Evolutionary conservation across 2,329 filamentous ascomycete species (phyloP).

Genomic region (Pseudophaeomoniella oleicola): DNA sequence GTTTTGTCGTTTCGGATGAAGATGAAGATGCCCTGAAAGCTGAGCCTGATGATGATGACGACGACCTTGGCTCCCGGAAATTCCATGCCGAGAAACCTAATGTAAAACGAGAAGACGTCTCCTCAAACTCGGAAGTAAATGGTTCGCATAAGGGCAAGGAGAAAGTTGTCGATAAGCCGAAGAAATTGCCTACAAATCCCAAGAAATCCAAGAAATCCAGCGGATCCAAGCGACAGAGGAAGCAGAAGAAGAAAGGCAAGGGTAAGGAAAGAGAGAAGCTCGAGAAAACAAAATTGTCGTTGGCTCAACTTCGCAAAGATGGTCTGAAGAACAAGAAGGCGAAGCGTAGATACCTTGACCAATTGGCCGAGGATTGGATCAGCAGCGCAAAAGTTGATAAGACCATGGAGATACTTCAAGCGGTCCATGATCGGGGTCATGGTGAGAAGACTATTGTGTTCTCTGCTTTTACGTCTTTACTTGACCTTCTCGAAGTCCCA

Average conservation of each 20-base stretch:
- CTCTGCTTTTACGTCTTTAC: slow-evolving; percentile 64
- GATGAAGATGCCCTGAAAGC: slow-evolving; percentile 24
- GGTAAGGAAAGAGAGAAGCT: slow-evolving; percentile 31
- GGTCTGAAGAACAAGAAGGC: slow-evolving; percentile 49
- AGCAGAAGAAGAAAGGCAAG: slow-evolving; percentile 21
- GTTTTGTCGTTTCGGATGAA: slow-evolving; percentile 41
- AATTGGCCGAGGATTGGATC: slow-evolving; percentile 53
- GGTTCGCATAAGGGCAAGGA: slow-evolving; percentile 9
- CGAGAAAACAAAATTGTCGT: slow-evolving; percentile 31
- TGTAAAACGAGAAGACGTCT: slow-evolving; percentile 2
- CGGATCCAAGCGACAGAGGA: slow-evolving; percentile 20
- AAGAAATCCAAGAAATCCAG: slow-evolving; percentile 9
- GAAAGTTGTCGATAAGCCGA: background rate
- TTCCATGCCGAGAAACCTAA: slow-evolving; percentile 2
- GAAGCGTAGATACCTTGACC: slow-evolving; percentile 54
- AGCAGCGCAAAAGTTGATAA: slow-evolving; percentile 63
- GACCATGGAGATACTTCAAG: slow-evolving; percentile 48
- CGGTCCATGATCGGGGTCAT: slow-evolving; percentile 31
- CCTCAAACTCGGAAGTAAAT: slow-evolving; percentile 6
- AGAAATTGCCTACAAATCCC: too few species aligned
- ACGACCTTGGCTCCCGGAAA: slow-evolving; percentile 14
- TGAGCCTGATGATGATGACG: slow-evolving; percentile 17
- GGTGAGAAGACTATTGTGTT: slow-evolving; percentile 71
- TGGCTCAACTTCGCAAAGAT: slow-evolving; percentile 54
- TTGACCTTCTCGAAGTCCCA: slow-evolving; percentile 64